These are phyloP conservation scores for Boletus tylopilopsis DNA, from an alignment of 768 basidiomycete genomes.

Conservation along the genomic window DNA sequence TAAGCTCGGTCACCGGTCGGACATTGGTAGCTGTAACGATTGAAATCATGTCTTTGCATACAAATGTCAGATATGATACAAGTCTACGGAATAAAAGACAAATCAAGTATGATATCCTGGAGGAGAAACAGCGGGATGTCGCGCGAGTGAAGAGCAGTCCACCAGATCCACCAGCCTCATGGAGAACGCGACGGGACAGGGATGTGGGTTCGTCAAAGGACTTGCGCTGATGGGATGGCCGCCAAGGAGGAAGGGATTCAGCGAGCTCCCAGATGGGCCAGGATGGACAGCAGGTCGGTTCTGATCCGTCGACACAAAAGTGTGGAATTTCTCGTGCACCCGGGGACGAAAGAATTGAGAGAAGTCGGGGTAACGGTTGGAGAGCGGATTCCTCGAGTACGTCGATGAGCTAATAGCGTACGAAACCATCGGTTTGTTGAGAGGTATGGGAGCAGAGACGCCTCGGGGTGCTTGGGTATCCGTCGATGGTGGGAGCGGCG, in stretches of 20 bases:
- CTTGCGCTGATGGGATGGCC: neutral
- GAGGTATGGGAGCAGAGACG: neutral
- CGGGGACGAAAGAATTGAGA: conserved; percentile 28
- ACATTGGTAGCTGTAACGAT: neutral
- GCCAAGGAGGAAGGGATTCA: neutral
- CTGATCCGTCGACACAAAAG: neutral
- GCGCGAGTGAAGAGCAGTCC: neutral
- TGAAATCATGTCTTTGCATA: conserved; percentile 8
- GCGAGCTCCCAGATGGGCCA: neutral
- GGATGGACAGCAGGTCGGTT: neutral
- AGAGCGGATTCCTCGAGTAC: conserved; percentile 32
- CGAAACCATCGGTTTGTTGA: neutral
- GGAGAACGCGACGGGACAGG: conserved; percentile 21
- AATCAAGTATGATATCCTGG: too few relatives aligned
- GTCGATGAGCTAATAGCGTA: conserved; percentile 2
- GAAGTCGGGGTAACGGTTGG: conserved; percentile 31
- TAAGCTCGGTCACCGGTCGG: conserved; percentile 42
- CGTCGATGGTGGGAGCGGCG: neutral
- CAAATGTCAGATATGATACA: conserved; percentile 5
- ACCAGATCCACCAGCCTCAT: conserved; percentile 18
- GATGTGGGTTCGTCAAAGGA: neutral
- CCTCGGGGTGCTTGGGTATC: neutral
- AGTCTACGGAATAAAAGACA: conserved; percentile 11
- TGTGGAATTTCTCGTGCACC: conserved; percentile 8
- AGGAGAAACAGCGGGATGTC: neutral